Conservation (phyloP, 345 rosid species). For the Laguncularia racemosa region DNA sequence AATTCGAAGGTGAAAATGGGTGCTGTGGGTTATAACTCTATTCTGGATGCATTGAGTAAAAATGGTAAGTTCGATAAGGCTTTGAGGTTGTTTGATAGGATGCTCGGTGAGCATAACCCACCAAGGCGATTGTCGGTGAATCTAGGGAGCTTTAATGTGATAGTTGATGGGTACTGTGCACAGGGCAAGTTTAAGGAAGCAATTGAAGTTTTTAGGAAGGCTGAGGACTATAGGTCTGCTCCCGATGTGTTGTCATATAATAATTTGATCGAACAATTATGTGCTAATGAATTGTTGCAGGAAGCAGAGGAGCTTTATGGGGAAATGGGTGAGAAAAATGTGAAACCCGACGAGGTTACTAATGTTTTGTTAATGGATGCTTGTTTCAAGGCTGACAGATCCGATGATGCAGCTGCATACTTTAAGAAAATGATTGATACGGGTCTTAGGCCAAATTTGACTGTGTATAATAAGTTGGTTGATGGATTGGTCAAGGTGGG, state of each 20-base stretch:
- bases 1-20: constrained; percentile 57
- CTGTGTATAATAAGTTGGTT: constrained; percentile 62
- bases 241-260: constrained; percentile 66
- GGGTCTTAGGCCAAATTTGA: constrained; percentile 66
- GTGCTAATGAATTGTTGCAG: constrained; percentile 51
- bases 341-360: constrained; percentile 81
- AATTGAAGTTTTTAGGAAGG: constrained; percentile 54
- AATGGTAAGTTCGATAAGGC: constrained; percentile 72
- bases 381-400: constrained; percentile 48
- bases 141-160: constrained; percentile 84
- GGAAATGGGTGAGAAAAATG: constrained; percentile 75
- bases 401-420: constrained; percentile 77
- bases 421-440: constrained; percentile 64
- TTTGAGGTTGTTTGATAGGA: constrained; percentile 56
- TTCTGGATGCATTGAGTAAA: constrained; percentile 68
- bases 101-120: constrained; percentile 58
- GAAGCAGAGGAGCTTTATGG: constrained; percentile 67
- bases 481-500: constrained; percentile 52
- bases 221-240: constrained; percentile 55
- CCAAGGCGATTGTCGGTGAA: constrained; percentile 57
- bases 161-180: constrained; percentile 67
- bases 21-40: constrained; percentile 56
- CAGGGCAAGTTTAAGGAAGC: constrained; percentile 63
- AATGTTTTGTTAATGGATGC: constrained; percentile 67
- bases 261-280: constrained; percentile 73